Evolutionary conservation across 768 basidiomycete genomes (phyloP).

Genomic region (Hydnum rufescens): DNA sequence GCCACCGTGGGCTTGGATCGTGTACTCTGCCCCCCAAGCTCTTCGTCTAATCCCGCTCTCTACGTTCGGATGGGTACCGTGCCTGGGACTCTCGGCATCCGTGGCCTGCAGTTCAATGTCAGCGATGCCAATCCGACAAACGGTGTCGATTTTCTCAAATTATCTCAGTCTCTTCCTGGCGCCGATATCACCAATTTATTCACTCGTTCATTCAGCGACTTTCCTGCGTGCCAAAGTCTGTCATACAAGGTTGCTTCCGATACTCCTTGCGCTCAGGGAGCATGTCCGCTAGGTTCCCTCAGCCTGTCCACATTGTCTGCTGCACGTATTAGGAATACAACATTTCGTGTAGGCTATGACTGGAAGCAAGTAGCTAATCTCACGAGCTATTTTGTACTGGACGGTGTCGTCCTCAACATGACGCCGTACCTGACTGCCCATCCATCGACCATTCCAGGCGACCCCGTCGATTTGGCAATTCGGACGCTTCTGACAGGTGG

Average conservation of each 20-base stretch:
- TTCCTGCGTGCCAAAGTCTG: conserved; percentile 40
- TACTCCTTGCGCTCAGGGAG: conserved; percentile 38
- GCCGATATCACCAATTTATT: conserved; percentile 86
- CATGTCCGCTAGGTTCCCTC: conserved; percentile 50
- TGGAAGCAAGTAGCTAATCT: conserved; percentile 74
- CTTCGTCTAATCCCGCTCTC: conserved; percentile 24
- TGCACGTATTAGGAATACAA: conserved; percentile 49
- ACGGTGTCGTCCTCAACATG: conserved; percentile 89
- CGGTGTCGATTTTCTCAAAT: conserved; percentile 36
- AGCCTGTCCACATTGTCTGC: conserved; percentile 34
- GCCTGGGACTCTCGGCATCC: conserved; percentile 49
- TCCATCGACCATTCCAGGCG: conserved; percentile 41
- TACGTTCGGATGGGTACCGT: conserved; percentile 32
- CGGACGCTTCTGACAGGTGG: conserved; percentile 43
- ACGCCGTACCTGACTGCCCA: conserved; percentile 65
- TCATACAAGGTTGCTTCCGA: conserved; percentile 52
- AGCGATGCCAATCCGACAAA: conserved; percentile 27
- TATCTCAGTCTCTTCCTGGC: conserved; percentile 40
- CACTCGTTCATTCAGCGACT: conserved; percentile 44
- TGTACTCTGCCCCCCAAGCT: conserved; percentile 61
- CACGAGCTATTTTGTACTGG: conserved; percentile 64
- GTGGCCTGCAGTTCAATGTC: conserved; percentile 61
- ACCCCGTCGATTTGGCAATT: conserved; percentile 66
- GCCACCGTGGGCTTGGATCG: conserved; percentile 85
- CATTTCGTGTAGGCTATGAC: conserved; percentile 60